Percentiles rank a stretch among this genome's conserved stretches.
Evolutionary conservation across 768 basidiomycete genomes (phyloP).

Genomic region (Rubroboletus satanas): DNA sequence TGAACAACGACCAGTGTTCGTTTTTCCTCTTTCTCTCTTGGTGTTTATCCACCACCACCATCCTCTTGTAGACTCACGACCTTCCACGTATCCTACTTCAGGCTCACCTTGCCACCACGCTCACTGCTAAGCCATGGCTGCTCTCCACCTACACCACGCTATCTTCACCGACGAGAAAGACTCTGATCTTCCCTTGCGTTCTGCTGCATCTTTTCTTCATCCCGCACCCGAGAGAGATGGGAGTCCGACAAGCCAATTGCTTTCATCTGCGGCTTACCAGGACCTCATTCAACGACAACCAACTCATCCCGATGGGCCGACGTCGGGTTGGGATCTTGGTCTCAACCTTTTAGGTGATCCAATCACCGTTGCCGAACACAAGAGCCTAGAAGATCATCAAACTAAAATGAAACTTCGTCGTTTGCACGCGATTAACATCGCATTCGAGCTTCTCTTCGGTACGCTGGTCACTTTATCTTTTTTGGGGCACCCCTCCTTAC

Average conservation of each 20-base stretch:
- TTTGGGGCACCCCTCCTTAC: slow-evolving; percentile 1
- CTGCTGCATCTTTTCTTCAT: slow-evolving; percentile 21
- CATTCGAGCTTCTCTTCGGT: slow-evolving; percentile 38
- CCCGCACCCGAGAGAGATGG: slow-evolving; percentile 11
- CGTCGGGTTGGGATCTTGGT: slow-evolving; percentile 28
- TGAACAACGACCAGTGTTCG: slow-evolving; percentile 12
- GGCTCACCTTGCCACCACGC: slow-evolving; percentile 10
- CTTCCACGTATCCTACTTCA: slow-evolving; percentile 6
- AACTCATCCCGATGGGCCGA: slow-evolving; percentile 40
- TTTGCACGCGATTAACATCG: slow-evolving; percentile 27
- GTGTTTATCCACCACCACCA: slow-evolving; percentile 6
- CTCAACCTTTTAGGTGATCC: slow-evolving; percentile 32
- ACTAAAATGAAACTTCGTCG: slow-evolving; percentile 34
- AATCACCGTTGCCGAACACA: slow-evolving; percentile 30
- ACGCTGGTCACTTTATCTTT: slow-evolving; percentile 6
- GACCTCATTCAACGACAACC: slow-evolving; percentile 38
- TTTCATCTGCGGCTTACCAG: slow-evolving; percentile 31
- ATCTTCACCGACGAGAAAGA: slow-evolving; percentile 39
- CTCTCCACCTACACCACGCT: slow-evolving; percentile 54
- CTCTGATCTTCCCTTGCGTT: slow-evolving; percentile 14
- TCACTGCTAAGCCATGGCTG: slow-evolving; percentile 46
- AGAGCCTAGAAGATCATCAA: slow-evolving; percentile 25
- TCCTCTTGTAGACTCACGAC: slow-evolving; percentile 13
- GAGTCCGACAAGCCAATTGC: slow-evolving; percentile 14
- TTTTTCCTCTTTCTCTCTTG: slow-evolving; percentile 8